Conservation (phyloP, 2,329 filamentous ascomycete genomes). For the Paecilomyces dactylethromorphus region DNA sequence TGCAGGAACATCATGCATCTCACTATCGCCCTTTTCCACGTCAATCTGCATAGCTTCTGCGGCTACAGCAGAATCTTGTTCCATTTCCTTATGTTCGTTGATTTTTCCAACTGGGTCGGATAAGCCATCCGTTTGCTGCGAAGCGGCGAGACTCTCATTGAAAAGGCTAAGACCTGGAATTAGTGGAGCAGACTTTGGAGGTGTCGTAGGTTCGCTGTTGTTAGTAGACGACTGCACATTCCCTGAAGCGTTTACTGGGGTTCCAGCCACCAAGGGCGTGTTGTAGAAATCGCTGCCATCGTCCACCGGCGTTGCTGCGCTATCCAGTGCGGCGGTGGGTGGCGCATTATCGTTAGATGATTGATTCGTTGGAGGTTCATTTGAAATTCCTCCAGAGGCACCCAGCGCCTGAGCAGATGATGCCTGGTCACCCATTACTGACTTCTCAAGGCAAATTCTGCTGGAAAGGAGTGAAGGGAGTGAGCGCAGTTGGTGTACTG, state of each 20-base stretch:
- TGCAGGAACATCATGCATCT: not conserved
- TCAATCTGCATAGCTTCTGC: not conserved
- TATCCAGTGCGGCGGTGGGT: constrained; percentile 13
- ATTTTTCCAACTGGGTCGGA: constrained; percentile 1
- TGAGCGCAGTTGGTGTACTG: not conserved
- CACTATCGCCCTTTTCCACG: not conserved
- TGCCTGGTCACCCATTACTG: constrained; percentile 20
- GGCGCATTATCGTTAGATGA: constrained; percentile 22
- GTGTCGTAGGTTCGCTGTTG: constrained; percentile 7
- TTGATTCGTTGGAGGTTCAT: constrained; percentile 18
- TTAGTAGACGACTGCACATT: constrained; percentile 3
- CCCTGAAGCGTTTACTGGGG: constrained; percentile 14
- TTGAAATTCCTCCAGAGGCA: constrained; percentile 8
- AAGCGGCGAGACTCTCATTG: constrained; percentile 13
- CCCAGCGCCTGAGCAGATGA: constrained; percentile 6
- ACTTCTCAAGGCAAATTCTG: not conserved
- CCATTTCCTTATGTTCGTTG: not conserved
- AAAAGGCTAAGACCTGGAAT: constrained; percentile 34
- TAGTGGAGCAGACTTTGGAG: constrained; percentile 13
- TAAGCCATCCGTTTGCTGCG: constrained; percentile 6
- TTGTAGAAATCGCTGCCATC: constrained; percentile 39
- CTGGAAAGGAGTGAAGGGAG: not conserved
- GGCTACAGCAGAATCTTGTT: not conserved
- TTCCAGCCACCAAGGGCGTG: constrained; percentile 25
- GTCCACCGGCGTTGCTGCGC: constrained; percentile 21